phyloP scores from a whole-genome alignment of 2,329 filamentous ascomycete species.

The Aspergillus clavatus region DNA sequence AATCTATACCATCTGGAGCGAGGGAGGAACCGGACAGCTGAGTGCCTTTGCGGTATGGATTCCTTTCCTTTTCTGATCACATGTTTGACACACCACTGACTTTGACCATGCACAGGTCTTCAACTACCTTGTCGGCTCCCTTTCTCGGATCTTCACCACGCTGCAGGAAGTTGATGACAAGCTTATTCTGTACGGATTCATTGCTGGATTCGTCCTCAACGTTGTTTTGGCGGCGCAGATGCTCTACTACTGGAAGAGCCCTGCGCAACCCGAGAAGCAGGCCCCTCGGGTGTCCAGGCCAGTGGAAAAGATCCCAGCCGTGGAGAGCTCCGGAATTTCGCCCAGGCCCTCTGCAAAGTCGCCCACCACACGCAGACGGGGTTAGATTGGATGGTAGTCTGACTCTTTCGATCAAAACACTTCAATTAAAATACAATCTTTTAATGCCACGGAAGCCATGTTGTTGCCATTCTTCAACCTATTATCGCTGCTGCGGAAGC shows the following conservation, averaged over 20 bases:
- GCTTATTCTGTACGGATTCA: constrained; percentile 89
- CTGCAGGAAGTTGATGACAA: constrained; percentile 96
- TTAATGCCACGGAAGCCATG: background rate
- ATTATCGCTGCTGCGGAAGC: constrained; percentile 24
- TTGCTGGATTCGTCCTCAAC: constrained; percentile 89
- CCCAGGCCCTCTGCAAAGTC: constrained; percentile 43
- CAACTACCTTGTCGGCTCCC: constrained; percentile 90
- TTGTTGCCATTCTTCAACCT: constrained; percentile 8
- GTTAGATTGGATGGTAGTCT: constrained; percentile 35
- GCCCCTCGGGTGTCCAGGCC: constrained; percentile 20
- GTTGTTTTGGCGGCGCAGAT: constrained; percentile 81
- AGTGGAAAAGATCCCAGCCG: constrained; percentile 28
- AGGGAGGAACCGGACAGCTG: constrained; percentile 89
- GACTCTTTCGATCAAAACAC: background rate
- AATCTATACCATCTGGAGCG: constrained; percentile 76
- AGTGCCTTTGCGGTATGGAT: constrained; percentile 85
- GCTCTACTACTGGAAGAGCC: constrained; percentile 89
- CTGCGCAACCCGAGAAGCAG: constrained; percentile 41
- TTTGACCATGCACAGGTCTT: constrained; percentile 63
- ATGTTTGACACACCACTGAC: constrained; percentile 3
- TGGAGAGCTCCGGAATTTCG: constrained; percentile 39
- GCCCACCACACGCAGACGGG: constrained; percentile 53
- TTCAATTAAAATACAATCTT: background rate
- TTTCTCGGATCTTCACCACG: constrained; percentile 95
- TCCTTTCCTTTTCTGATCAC: background rate